Evolutionary conservation across 208 protist species (phyloP).

Genomic region (Balamuthia mandrillaris): DNA sequence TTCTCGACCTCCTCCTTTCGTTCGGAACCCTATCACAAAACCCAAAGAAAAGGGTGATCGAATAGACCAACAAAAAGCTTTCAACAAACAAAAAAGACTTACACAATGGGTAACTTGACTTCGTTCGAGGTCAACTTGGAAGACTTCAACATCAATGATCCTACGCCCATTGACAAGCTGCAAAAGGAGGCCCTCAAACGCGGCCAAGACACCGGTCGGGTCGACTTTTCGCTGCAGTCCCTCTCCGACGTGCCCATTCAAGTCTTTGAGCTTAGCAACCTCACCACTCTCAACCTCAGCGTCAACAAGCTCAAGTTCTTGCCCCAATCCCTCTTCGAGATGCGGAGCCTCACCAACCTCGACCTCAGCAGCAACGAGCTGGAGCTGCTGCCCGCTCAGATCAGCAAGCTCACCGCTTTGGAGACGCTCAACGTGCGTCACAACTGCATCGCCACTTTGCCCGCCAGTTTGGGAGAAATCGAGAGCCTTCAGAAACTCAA

Average conservation of each 20-base stretch:
- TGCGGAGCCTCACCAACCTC: neutral
- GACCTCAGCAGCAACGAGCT: neutral
- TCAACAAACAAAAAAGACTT: too few relatives aligned
- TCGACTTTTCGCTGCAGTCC: constrained; percentile 1
- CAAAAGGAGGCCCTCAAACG: neutral
- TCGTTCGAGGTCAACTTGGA: constrained; percentile 24
- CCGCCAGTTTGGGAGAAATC: neutral
- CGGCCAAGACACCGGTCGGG: neutral
- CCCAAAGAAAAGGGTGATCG: too few relatives aligned
- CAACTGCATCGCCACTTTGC: neutral
- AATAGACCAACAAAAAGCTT: too few relatives aligned
- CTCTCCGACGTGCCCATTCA: neutral
- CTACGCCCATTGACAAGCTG: neutral
- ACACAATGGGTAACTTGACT: neutral
- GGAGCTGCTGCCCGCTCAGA: neutral
- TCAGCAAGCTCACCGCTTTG: neutral
- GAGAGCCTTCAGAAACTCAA: neutral
- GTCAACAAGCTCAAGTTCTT: neutral
- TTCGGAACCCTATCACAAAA: too few relatives aligned
- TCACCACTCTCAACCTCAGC: neutral
- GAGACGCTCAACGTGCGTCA: neutral
- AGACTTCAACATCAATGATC: constrained; percentile 4
- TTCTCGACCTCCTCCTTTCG: too few relatives aligned
- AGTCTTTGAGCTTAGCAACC: neutral
- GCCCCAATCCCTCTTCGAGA: neutral